Evolutionary conservation across 768 basidiomycete species (phyloP).

Genomic region (Hortiboletus campestris): DNA sequence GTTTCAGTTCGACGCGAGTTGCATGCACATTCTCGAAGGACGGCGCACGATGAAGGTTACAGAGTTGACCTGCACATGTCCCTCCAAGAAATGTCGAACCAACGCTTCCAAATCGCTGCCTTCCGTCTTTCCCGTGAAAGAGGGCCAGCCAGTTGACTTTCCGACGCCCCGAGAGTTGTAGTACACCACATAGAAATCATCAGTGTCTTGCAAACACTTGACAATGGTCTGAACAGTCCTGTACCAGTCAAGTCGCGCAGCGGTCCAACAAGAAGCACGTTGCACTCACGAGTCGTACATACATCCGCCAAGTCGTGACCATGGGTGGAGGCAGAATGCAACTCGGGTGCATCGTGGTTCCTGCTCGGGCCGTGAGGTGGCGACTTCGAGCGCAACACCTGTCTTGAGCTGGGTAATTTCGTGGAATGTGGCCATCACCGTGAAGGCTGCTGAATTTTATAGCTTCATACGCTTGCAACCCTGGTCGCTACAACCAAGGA

Average conservation of each 20-base stretch:
- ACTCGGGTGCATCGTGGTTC: slow-evolving; percentile 38
- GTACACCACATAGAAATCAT: slow-evolving; percentile 56
- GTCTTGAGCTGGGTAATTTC: slow-evolving; percentile 30
- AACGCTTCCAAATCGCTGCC: slow-evolving; percentile 66
- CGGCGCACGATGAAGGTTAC: slow-evolving; percentile 60
- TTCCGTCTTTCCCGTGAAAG: slow-evolving; percentile 71
- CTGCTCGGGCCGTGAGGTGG: slow-evolving; percentile 30
- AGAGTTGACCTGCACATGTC: slow-evolving; percentile 42
- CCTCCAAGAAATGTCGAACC: slow-evolving; percentile 50
- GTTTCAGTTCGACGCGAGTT: slow-evolving; percentile 5
- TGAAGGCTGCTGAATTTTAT: background rate
- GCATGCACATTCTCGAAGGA: background rate
- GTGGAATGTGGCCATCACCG: background rate
- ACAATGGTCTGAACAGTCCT: slow-evolving; percentile 45
- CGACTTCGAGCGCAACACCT: slow-evolving; percentile 45
- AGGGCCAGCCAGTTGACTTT: slow-evolving; percentile 66
- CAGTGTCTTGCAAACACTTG: slow-evolving; percentile 39
- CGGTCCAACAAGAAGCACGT: background rate
- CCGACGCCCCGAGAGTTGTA: slow-evolving; percentile 84
- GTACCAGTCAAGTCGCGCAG: background rate
- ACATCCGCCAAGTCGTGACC: slow-evolving; percentile 80
- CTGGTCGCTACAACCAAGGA: background rate
- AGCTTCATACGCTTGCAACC: background rate
- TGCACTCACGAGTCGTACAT: slow-evolving; percentile 72
- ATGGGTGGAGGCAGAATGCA: slow-evolving; percentile 77